These are phyloP conservation scores for Diutina ranongensis DNA, from an alignment of 1,139 yeast genomes.

Conservation along the genomic window DNA sequence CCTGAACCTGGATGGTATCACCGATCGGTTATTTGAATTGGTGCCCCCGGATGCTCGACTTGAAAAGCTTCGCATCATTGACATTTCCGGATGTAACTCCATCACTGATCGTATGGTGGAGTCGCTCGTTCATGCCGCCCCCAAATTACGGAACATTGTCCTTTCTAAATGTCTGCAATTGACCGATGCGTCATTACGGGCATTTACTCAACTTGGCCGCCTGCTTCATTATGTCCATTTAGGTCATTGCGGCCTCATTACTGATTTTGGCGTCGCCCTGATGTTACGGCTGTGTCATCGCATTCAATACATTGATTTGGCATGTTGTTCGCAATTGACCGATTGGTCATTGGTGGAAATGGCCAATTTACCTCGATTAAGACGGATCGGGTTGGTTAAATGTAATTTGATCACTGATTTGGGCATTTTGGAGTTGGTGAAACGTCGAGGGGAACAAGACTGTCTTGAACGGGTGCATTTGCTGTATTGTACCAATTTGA, in stretches of 20 bases:
- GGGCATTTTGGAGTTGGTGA: slow-evolving; percentile 70
- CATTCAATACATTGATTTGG: slow-evolving; percentile 86
- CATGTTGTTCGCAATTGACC: slow-evolving; percentile 86
- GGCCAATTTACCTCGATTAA: slow-evolving; percentile 65
- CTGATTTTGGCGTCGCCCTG: slow-evolving; percentile 75
- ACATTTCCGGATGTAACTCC: slow-evolving; percentile 74
- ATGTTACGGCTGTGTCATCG: slow-evolving; percentile 73
- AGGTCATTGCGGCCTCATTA: slow-evolving; percentile 87
- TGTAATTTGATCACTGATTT: slow-evolving; percentile 82
- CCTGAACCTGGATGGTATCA: slow-evolving; percentile 59
- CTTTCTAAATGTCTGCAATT: slow-evolving; percentile 82
- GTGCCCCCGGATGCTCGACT: slow-evolving; percentile 31
- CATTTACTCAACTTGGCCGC: slow-evolving; percentile 65
- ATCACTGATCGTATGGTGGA: slow-evolving; percentile 75
- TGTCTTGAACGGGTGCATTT: slow-evolving; percentile 87
- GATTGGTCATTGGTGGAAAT: slow-evolving; percentile 74
- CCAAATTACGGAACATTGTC: slow-evolving; percentile 76
- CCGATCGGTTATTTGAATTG: slow-evolving; percentile 49
- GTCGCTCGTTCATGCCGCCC: slow-evolving; percentile 64
- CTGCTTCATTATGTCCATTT: slow-evolving; percentile 82
- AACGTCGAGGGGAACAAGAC: slow-evolving; percentile 60
- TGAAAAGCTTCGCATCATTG: slow-evolving; percentile 60
- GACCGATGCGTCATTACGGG: slow-evolving; percentile 71
- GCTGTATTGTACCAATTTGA: slow-evolving; percentile 77
- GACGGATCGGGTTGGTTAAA: slow-evolving; percentile 89